These are phyloP conservation scores for Xanthoparmelia taractica DNA, from an alignment of 495 filamentous ascomycete genomes.

Conservation along the genomic window DNA sequence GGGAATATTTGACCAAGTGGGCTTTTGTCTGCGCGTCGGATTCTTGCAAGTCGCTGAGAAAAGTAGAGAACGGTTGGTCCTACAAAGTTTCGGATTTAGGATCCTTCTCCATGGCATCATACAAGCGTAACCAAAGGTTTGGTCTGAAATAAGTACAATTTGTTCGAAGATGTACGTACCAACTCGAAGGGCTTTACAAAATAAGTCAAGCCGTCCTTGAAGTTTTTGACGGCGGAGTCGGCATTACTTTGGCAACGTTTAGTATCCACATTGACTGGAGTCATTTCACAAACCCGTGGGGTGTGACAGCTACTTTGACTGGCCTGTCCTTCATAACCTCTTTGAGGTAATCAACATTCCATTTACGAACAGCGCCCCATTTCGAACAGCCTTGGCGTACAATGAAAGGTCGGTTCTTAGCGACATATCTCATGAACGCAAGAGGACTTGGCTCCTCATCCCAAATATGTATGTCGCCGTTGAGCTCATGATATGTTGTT, in stretches of 20 bases:
- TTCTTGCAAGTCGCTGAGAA: slow-evolving; percentile 25
- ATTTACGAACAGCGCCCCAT: slow-evolving; percentile 53
- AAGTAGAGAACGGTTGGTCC: slow-evolving; percentile 28
- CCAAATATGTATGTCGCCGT: slow-evolving; percentile 50
- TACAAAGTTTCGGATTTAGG: neutral
- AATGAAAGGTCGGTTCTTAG: slow-evolving; percentile 61
- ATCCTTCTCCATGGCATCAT: neutral
- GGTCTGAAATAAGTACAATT: neutral
- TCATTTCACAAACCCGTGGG: slow-evolving; percentile 45
- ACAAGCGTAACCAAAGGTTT: neutral
- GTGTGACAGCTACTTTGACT: slow-evolving; percentile 67
- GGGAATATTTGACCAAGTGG: slow-evolving; percentile 36
- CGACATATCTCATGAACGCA: slow-evolving; percentile 65
- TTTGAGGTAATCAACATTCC: slow-evolving; percentile 50
- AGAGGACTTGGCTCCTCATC: slow-evolving; percentile 56
- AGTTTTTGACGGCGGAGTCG: slow-evolving; percentile 28
- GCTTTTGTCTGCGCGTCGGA: neutral
- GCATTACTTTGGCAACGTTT: slow-evolving; percentile 27
- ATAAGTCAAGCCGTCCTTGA: slow-evolving; percentile 24
- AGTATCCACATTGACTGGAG: neutral
- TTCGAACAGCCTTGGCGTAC: slow-evolving; percentile 47
- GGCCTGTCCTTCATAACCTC: slow-evolving; percentile 40
- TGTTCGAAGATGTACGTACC: neutral
- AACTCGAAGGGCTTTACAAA: slow-evolving; percentile 40
- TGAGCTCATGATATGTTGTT: slow-evolving; percentile 56